Evolutionary conservation across 306 rosid species (phyloP), one percentile per base, ranked within the genome.

Genomic region (Fagus sylvatica): DNA sequence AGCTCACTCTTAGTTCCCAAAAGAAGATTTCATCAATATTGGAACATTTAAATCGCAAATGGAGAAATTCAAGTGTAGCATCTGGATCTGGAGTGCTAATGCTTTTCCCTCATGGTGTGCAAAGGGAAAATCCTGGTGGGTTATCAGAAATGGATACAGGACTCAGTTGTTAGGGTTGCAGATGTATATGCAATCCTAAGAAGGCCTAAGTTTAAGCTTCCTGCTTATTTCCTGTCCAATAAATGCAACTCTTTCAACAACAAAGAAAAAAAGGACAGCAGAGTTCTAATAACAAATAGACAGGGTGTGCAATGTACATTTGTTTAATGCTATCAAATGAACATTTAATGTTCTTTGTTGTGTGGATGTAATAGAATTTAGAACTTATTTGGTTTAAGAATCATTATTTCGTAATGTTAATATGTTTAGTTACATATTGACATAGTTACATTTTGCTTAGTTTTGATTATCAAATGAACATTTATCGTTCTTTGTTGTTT

Each of bases 51-150:
- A 90, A 85, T 83, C 95, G 97, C 62, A 94, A 94, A 83, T 94
- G 98, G 98, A 97, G 98, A n/a, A 88, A 74, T 83, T 92, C 98
- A 12, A 90, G 88, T 80, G 85, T 87, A 54, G 98, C 98, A 22
- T 22, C 28, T 22, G 28, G 28, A 76, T 69, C 76, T 79, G 98
- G 98, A 87, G 97, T 87, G 86, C 72, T 94, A 71, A 79, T 87
- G 91, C 94, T 94, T 83, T 88, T 90, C 80, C 97, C 97, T 60
- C 87, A 89, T 79, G 82, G 78, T 79, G 84, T 74, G 68, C 97
- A 89, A 84, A 87, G 85, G 70, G 94, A 94, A 76, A 88, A 83
- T 22, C 80, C 80, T 85, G 82, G 78, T 78, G 67, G 85, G 78
- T 71, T 83, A 80, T 84, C 95, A 75, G 66, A 94, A 92, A 80